These are phyloP conservation scores for Eutypa lata DNA, from an alignment of 2,329 filamentous ascomycete species.

Conservation along the genomic window DNA sequence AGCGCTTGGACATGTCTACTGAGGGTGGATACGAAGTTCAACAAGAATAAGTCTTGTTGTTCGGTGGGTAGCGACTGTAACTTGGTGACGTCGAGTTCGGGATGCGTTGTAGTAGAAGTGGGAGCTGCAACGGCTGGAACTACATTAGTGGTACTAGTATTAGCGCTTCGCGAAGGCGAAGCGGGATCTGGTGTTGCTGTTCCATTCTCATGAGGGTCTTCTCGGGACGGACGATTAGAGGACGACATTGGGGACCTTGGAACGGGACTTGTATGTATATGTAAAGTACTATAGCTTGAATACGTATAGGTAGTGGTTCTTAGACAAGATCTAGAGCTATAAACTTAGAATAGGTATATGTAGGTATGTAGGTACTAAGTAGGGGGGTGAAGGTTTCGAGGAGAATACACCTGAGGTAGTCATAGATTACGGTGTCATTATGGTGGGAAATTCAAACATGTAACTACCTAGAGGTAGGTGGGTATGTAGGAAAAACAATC, in stretches of 20 bases:
- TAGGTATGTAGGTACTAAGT: no score
- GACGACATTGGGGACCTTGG: background rate
- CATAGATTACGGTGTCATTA: no score
- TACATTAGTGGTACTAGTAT: slow-evolving; percentile 25
- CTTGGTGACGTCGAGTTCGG: slow-evolving; percentile 86
- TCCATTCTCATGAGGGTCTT: slow-evolving; percentile 25
- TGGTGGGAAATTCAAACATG: no score
- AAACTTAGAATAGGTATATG: no score
- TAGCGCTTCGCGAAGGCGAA: slow-evolving; percentile 9
- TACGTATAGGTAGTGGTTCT: no score
- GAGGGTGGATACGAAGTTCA: slow-evolving; percentile 83
- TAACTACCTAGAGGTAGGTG: no score
- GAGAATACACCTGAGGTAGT: no score
- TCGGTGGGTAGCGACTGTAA: slow-evolving; percentile 86
- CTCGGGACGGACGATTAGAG: background rate
- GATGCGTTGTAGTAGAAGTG: slow-evolving; percentile 44
- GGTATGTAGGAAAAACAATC: no score
- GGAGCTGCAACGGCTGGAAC: slow-evolving; percentile 19
- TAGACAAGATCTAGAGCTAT: no score
- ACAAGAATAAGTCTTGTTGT: slow-evolving; percentile 91
- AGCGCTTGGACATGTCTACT: slow-evolving; percentile 75
- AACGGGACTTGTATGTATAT: background rate
- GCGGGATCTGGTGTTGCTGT: slow-evolving; percentile 15
- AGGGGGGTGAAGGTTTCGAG: no score
- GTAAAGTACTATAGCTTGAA: background rate